Evolutionary conservation across 2,329 filamentous ascomycete species (phyloP).

Genomic region (Zymoseptoria pseudotritici): DNA sequence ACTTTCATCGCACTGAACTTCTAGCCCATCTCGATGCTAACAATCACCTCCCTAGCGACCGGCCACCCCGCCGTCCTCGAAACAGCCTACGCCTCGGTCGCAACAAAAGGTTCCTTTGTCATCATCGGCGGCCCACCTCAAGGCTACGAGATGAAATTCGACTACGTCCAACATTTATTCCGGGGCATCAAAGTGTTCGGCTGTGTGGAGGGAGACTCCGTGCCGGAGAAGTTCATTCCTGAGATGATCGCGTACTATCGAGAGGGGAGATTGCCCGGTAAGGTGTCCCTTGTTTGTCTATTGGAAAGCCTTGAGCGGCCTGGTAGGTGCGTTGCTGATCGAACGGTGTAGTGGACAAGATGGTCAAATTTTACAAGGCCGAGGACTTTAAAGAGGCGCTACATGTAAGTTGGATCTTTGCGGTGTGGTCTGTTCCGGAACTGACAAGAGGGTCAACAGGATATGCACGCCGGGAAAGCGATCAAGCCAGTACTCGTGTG

Average conservation of each 20-base stretch:
- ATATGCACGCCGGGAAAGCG: constrained; percentile 32
- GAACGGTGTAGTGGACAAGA: constrained; percentile 28
- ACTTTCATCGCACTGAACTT: neutral
- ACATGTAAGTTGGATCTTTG: constrained; percentile 2
- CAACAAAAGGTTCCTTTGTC: constrained; percentile 36
- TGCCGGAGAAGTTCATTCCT: constrained; percentile 34
- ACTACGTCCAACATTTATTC: constrained; percentile 34
- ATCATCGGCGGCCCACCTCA: constrained; percentile 39
- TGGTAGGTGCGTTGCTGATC: neutral
- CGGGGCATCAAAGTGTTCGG: constrained; percentile 40
- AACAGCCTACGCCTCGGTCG: constrained; percentile 12
- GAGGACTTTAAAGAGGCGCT: constrained; percentile 33
- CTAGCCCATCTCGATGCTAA: neutral
- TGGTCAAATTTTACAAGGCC: constrained; percentile 36
- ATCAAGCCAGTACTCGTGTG: constrained; percentile 35
- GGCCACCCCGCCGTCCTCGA: constrained; percentile 14
- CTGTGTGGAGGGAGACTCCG: constrained; percentile 37
- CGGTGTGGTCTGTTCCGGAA: neutral
- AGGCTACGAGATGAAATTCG: constrained; percentile 33
- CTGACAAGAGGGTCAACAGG: constrained; percentile 9
- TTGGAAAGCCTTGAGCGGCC: neutral
- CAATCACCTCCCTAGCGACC: constrained; percentile 7
- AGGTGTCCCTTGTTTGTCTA: neutral
- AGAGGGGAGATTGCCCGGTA: constrained; percentile 34
- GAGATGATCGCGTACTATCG: constrained; percentile 39